Base-by-base conservation (phyloP, 768 basidiomycete genomes). In the Agrocybe praecox region DNA sequence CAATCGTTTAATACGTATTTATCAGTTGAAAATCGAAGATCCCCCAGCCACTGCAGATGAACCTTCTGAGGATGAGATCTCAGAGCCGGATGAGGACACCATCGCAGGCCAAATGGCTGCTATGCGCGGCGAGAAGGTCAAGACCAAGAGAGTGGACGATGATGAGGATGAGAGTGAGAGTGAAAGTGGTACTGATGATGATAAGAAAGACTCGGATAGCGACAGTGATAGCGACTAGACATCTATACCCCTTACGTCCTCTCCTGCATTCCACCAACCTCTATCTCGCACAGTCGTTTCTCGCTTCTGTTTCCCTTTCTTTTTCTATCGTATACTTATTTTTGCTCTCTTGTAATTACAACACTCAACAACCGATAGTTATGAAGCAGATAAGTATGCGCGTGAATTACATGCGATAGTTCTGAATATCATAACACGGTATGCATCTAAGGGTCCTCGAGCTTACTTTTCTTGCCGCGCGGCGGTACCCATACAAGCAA, bases 101-200 rank as follows among this genome's bases (percentile, higher is more conserved):
- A 76, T 98, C 50, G 97, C 95, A 5, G 97, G 97, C 8, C 97
- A 99, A 78, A 96, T 98, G 93, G 95, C 96, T 6, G 86, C 87
- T 44, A 94, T 99, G 93, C 86, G 91, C 44, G 96, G 96, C 4
- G 90, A 88, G 2, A 63, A 83, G 18, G 93, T 96, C 57, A 97
- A 94, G 82, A 88, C 85, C 67, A 72, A 65, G 19, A 76, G 72
- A 26, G 85, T 83, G 42, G 82, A 80, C 43, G 80, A 82, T 48
- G 82, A 78, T 45, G 78, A 76, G 46, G 82, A 84, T 57, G 79
- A 80, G 63, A 84, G 82, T 60, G 77, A 74, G 48, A 81, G 82
- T 58, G 80, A 80, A 63, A 84, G 82, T 60, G 80, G 72, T 50
- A 74, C 69, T 24, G 71, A 70, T 42, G 78, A 75, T 57, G 77